Conservation (phyloP, 2,329 filamentous ascomycete species). For the Botrytis byssoidea region DNA sequence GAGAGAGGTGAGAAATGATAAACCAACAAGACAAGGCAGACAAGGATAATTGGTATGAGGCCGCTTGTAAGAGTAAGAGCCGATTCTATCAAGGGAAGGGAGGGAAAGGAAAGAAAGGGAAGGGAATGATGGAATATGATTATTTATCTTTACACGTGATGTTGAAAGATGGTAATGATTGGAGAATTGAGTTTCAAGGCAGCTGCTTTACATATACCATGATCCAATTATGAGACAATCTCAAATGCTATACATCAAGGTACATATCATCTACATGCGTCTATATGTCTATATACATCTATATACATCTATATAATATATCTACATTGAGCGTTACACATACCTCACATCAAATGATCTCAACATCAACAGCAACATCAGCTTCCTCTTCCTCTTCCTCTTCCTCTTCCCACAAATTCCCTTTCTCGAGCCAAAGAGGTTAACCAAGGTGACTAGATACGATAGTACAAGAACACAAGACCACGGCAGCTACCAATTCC, state of each 20-base stretch:
- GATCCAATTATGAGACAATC: neutral
- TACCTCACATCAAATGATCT: neutral
- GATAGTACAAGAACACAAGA: neutral
- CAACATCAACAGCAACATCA: neutral
- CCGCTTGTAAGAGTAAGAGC: too few relatives aligned
- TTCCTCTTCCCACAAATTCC: too few relatives aligned
- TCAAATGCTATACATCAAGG: neutral
- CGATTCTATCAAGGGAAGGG: too few relatives aligned
- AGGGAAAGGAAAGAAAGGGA: too few relatives aligned
- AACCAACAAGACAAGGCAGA: neutral
- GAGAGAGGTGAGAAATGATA: neutral
- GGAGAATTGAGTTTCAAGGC: too few relatives aligned
- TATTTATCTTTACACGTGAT: neutral
- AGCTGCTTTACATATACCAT: too few relatives aligned
- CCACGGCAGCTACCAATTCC: neutral
- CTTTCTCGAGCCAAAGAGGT: neutral
- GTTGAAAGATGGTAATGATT: neutral
- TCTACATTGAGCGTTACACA: neutral
- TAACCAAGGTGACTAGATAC: neutral
- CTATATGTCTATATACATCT: too few relatives aligned
- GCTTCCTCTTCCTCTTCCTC: neutral
- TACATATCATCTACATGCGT: too few relatives aligned
- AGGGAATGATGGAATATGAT: neutral
- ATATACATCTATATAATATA: too few relatives aligned
- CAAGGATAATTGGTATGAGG: neutral